Percentiles rank a stretch among this genome's conserved stretches.
Conservation (phyloP, 2,329 filamentous ascomycete species). For the Exophiala calicioides region DNA sequence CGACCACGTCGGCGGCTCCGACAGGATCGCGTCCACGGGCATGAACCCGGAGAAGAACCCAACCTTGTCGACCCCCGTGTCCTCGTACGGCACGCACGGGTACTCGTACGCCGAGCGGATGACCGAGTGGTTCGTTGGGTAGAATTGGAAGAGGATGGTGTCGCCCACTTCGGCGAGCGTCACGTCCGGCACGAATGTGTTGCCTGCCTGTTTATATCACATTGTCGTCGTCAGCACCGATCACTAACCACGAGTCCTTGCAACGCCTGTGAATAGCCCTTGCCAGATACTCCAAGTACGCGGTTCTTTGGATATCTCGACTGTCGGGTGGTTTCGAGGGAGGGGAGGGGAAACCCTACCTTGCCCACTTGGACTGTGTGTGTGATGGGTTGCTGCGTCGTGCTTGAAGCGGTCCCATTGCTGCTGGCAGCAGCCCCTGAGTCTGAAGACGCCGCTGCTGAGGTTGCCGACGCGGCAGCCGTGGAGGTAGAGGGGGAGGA, state of each 20-base stretch:
- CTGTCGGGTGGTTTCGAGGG: no score
- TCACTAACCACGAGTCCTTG: no score
- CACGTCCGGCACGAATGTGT: conserved; percentile 29
- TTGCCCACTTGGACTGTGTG: conserved; percentile 25
- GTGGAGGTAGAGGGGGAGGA: not conserved
- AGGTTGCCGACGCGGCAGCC: conserved; percentile 3
- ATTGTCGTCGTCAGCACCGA: no score
- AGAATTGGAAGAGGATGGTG: conserved; percentile 56
- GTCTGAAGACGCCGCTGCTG: conserved; percentile 5
- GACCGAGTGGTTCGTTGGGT: conserved; percentile 65
- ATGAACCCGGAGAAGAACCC: conserved; percentile 59
- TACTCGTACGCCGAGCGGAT: conserved; percentile 59
- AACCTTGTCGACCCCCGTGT: conserved; percentile 49
- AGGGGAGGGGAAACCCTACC: conserved; percentile 4
- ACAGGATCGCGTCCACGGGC: conserved; percentile 48
- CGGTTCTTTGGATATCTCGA: no score
- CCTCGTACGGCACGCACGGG: conserved; percentile 66
- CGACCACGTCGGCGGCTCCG: conserved; percentile 44
- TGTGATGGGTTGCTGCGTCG: conserved; percentile 24
- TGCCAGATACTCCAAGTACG: no score
- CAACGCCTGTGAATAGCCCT: no score
- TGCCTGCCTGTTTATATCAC: conserved; percentile 21
- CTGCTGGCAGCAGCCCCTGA: conserved; percentile 2
- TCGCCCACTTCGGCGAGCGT: conserved; percentile 27
- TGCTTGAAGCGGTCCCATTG: conserved; percentile 12